phyloP scores from a whole-genome alignment of 1,284 basidiomycete genomes.

The Ustilago nuda region DNA sequence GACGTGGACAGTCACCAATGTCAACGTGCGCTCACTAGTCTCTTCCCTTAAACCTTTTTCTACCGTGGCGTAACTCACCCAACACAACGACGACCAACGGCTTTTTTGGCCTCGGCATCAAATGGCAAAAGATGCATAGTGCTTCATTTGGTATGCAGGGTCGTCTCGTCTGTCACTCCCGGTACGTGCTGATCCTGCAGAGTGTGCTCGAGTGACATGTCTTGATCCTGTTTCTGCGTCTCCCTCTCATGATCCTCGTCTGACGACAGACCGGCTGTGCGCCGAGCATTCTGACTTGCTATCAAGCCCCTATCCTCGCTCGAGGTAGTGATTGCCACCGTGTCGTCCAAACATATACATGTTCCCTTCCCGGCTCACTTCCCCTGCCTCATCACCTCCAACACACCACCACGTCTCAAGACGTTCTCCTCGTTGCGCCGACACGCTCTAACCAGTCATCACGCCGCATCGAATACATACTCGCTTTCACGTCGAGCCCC shows the following conservation, averaged over 20 bases:
- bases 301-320: neutral
- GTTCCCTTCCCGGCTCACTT: neutral
- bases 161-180: neutral
- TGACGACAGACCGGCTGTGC: neutral
- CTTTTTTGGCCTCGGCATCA: conserved; percentile 12
- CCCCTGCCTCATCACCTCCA: neutral
- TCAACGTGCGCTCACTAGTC: conserved; percentile 41
- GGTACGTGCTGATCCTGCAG: neutral
- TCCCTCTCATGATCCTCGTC: neutral
- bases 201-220: neutral
- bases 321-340: neutral
- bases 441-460: neutral
- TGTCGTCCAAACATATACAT: neutral
- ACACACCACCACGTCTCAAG: neutral
- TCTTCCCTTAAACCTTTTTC: neutral
- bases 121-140: neutral
- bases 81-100: conserved; percentile 12
- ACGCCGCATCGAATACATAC: neutral
- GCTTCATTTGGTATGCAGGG: neutral
- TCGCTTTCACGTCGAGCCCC: neutral
- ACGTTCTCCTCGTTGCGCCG: neutral
- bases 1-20: conserved; percentile 36
- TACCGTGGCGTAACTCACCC: too few species aligned
- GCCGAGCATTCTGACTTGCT: neutral
- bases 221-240: neutral